phyloP scores from a whole-genome alignment of 306 rosid species.

The Citrullus mucosospermus region DNA sequence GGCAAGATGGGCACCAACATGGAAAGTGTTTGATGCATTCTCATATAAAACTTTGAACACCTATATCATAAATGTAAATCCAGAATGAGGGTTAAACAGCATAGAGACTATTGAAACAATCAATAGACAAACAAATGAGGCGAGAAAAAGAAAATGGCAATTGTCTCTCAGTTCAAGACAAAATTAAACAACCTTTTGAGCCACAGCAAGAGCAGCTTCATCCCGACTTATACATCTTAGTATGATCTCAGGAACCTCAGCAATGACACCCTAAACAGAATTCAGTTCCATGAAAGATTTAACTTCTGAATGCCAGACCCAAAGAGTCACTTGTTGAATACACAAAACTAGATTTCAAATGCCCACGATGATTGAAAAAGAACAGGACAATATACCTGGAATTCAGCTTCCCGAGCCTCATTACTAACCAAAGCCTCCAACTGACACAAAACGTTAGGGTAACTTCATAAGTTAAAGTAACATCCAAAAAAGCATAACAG shows the following conservation, averaged over 20 bases:
- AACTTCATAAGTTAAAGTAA: not conserved
- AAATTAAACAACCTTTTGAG: slow-evolving; percentile 64
- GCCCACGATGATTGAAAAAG: not conserved
- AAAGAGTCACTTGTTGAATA: not conserved
- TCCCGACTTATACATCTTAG: slow-evolving; percentile 85
- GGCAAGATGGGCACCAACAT: slow-evolving; percentile 69
- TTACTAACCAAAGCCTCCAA: slow-evolving; percentile 64
- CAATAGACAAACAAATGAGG: not conserved
- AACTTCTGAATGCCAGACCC: not conserved
- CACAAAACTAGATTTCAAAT: not conserved
- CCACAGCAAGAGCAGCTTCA: slow-evolving; percentile 98
- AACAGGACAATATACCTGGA: slow-evolving; percentile 46
- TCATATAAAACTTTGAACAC: slow-evolving; percentile 83
- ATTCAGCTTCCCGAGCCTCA: slow-evolving; percentile 63
- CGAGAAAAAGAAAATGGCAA: not conserved
- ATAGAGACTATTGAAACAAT: not conserved
- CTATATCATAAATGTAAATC: slow-evolving; percentile 20
- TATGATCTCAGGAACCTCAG: slow-evolving; percentile 92
- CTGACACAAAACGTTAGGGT: slow-evolving; percentile 32
- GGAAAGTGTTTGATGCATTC: slow-evolving; percentile 57
- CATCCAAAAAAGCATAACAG: not conserved
- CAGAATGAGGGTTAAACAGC: not conserved
- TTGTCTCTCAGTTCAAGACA: not conserved
- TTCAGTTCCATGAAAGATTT: not conserved
- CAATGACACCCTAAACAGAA: slow-evolving; percentile 49